A percentile compares a stretch with the other conserved stretches of the same genome.
Conservation (phyloP, 202 grass and related monocot species). For the Musa balbisiana region DNA sequence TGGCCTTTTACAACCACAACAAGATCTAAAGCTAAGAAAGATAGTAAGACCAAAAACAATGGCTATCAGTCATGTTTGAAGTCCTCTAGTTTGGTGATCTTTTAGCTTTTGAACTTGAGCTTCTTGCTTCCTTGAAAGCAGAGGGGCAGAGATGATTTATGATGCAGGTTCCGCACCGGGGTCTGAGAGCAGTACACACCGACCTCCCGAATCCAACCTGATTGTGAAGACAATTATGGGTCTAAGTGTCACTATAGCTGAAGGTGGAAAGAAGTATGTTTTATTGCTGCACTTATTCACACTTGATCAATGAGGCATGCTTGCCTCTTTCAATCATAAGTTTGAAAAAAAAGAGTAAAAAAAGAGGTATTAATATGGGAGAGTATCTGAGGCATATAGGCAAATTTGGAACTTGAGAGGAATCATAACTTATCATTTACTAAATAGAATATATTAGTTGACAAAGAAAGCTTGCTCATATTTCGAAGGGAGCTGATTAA, state of each 20-base stretch:
- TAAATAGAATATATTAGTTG: no score
- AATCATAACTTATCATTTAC: no score
- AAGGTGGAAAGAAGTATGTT: neutral
- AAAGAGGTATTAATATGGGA: no score
- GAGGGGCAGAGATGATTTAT: constrained; percentile 74
- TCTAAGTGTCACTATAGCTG: neutral
- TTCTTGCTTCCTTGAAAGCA: constrained; percentile 74
- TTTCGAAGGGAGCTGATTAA: no score
- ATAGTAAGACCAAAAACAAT: neutral
- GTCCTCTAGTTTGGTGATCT: constrained; percentile 9
- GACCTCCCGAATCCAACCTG: constrained; percentile 94
- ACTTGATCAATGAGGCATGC: no score
- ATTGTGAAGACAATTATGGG: neutral
- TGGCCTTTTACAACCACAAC: no score
- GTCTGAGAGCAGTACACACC: constrained; percentile 64
- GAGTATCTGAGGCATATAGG: no score
- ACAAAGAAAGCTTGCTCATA: no score
- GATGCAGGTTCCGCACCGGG: constrained; percentile 52
- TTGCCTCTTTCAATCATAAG: no score
- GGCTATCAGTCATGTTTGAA: neutral
- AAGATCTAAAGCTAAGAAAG: neutral
- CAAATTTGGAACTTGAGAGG: no score
- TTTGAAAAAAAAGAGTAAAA: no score
- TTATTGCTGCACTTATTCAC: no score
- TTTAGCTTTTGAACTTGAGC: constrained; percentile 55